phyloP scores from a whole-genome alignment of 2,329 filamentous ascomycete genomes.

The Coleophoma crateriformis region DNA sequence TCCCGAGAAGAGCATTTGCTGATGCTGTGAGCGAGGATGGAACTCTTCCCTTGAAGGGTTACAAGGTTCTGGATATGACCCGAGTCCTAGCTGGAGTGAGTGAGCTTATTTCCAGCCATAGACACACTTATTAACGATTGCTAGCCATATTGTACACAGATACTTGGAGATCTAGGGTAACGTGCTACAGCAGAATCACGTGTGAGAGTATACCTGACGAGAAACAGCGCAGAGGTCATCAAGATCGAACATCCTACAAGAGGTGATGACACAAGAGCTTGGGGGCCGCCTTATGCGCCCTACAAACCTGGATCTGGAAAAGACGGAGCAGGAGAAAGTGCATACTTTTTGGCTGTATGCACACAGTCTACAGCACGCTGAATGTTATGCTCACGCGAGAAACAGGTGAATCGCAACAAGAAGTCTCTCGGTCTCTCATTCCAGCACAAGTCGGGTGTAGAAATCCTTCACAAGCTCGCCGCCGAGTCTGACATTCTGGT shows the following conservation, averaged over 20 bases:
- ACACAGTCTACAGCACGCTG: no score
- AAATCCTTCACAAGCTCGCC: slow-evolving; percentile 80
- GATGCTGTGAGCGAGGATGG: slow-evolving; percentile 20
- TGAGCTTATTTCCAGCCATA: slow-evolving; percentile 14
- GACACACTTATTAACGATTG: slow-evolving; percentile 1
- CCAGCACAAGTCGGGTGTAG: slow-evolving; percentile 74
- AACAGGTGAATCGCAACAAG: slow-evolving; percentile 91
- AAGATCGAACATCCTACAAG: slow-evolving; percentile 92
- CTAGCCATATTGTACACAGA: slow-evolving; percentile 96
- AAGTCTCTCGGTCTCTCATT: slow-evolving; percentile 92
- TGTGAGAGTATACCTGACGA: slow-evolving; percentile 5
- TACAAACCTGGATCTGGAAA: slow-evolving; percentile 57
- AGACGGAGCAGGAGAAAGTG: slow-evolving; percentile 79
- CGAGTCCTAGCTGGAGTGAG: slow-evolving; percentile 88
- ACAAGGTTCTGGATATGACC: slow-evolving; percentile 93
- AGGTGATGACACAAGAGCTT: slow-evolving; percentile 91
- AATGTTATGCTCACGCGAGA: neutral
- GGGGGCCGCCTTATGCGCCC: slow-evolving; percentile 89
- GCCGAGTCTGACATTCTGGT: slow-evolving; percentile 87
- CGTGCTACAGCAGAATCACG: no score
- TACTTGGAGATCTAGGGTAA: slow-evolving; percentile 91
- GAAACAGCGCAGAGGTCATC: slow-evolving; percentile 80
- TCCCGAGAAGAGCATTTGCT: slow-evolving; percentile 15
- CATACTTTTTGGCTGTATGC: slow-evolving; percentile 82
- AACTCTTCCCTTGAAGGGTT: slow-evolving; percentile 71